These are phyloP conservation scores for Ogataea zsoltii DNA, from an alignment of 805 yeast genomes.

Conservation along the genomic window DNA sequence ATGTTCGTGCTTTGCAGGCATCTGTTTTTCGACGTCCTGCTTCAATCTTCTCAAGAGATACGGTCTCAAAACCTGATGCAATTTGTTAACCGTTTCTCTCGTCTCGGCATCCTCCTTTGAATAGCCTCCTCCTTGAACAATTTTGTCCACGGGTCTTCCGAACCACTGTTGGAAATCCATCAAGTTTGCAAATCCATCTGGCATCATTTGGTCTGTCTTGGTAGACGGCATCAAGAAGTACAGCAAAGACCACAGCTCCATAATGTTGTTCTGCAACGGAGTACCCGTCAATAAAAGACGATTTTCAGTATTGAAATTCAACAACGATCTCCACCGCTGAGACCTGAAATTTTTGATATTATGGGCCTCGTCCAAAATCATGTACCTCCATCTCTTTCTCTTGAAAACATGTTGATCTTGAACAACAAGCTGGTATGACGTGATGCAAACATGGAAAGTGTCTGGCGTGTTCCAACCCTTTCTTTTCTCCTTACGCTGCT, in stretches of 20 bases:
- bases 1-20: conserved; percentile 98
- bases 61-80: conserved; percentile 93
- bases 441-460: conserved; percentile 94
- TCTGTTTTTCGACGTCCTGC: conserved; percentile 96
- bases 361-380: conserved; percentile 98
- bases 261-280: conserved; percentile 91
- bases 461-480: conserved; percentile 98
- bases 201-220: conserved; percentile 64
- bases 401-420: conserved; percentile 95
- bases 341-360: conserved; percentile 95
- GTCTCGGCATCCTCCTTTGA: conserved; percentile 71
- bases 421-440: conserved; percentile 95
- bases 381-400: conserved; percentile 91
- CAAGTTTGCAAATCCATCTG: conserved; percentile 93
- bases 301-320: conserved; percentile 90
- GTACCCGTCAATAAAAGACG: conserved; percentile 92
- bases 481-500: conserved; percentile 92
- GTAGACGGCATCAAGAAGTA: conserved; percentile 96
- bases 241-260: conserved; percentile 93
- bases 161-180: conserved; percentile 98
- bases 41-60: conserved; percentile 87
- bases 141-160: conserved; percentile 93
- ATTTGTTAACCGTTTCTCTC: conserved; percentile 75
- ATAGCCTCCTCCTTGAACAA: conserved; percentile 70
- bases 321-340: conserved; percentile 93